Evolutionary conservation across 176 grass and related monocot species (phyloP).

Genomic region (Cymbopogon citratus): DNA sequence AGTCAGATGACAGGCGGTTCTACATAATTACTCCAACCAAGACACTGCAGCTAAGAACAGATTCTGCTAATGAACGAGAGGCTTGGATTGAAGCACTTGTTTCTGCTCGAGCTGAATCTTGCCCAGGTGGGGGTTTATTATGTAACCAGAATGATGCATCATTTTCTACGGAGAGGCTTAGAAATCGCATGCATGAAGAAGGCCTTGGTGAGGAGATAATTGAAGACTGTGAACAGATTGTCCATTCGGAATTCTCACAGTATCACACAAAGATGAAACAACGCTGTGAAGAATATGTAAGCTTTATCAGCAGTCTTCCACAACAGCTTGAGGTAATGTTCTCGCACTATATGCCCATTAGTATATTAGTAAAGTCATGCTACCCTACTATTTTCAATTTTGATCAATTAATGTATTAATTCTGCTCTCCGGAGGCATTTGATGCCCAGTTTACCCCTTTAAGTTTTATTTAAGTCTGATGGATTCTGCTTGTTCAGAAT

Average conservation of each 20-base stretch:
- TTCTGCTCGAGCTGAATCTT: slow-evolving; percentile 62
- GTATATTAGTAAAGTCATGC: background rate
- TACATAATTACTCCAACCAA: slow-evolving; percentile 82
- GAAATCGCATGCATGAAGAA: slow-evolving; percentile 66
- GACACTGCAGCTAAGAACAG: slow-evolving; percentile 82
- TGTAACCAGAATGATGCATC: slow-evolving; percentile 36
- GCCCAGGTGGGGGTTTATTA: slow-evolving; percentile 29
- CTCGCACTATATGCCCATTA: background rate
- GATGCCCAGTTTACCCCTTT: background rate
- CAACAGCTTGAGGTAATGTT: slow-evolving; percentile 65
- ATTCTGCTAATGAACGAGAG: slow-evolving; percentile 64
- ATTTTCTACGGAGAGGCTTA: slow-evolving; percentile 84
- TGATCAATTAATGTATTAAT: background rate
- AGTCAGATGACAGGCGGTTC: slow-evolving; percentile 84
- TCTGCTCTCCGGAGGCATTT: background rate
- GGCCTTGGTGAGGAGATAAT: slow-evolving; percentile 58
- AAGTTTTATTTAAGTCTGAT: background rate
- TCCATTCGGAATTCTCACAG: slow-evolving; percentile 71
- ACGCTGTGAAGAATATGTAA: slow-evolving; percentile 62
- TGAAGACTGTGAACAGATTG: slow-evolving; percentile 81
- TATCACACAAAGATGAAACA: slow-evolving; percentile 61
- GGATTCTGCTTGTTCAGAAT: background rate
- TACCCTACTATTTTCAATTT: background rate
- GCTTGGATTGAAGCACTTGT: slow-evolving; percentile 91
- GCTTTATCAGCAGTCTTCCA: slow-evolving; percentile 53